phyloP scores from a whole-genome alignment of 805 yeast genomes.

The Ogataea zsoltii region DNA sequence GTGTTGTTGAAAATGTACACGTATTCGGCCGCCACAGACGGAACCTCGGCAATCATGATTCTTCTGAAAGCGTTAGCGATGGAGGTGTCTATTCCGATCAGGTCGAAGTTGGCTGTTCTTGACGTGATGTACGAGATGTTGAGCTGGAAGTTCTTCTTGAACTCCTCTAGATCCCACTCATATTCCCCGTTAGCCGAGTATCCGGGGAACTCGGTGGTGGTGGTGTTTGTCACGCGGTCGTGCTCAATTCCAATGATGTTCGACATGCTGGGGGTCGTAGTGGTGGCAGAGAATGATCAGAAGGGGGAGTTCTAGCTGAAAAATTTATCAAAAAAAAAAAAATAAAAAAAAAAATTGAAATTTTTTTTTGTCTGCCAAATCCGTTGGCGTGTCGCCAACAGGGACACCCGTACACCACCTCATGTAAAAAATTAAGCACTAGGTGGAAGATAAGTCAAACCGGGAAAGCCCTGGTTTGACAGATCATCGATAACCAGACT shows the following conservation, averaged over 20 bases:
- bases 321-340: background rate
- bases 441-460: background rate
- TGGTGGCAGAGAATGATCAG: background rate
- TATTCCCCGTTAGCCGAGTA: constrained; percentile 59
- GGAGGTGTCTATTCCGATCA: constrained; percentile 85
- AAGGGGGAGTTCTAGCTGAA: background rate
- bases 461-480: background rate
- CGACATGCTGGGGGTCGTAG: constrained; percentile 30
- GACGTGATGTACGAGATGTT: constrained; percentile 64
- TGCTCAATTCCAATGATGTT: constrained; percentile 84
- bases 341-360: background rate
- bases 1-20: constrained; percentile 92
- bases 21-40: constrained; percentile 92
- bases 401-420: constrained; percentile 2
- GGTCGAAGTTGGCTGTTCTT: constrained; percentile 81
- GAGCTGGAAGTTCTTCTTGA: constrained; percentile 66
- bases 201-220: constrained; percentile 93
- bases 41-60: constrained; percentile 95
- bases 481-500: constrained; percentile 1
- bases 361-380: background rate
- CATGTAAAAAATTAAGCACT: background rate
- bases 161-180: constrained; percentile 83
- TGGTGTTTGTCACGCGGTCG: constrained; percentile 87
- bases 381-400: background rate
- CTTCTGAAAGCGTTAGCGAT: constrained; percentile 96